Evolutionary conservation across 768 basidiomycete genomes (phyloP).

Genomic region (Fistulinella prunicolor): DNA sequence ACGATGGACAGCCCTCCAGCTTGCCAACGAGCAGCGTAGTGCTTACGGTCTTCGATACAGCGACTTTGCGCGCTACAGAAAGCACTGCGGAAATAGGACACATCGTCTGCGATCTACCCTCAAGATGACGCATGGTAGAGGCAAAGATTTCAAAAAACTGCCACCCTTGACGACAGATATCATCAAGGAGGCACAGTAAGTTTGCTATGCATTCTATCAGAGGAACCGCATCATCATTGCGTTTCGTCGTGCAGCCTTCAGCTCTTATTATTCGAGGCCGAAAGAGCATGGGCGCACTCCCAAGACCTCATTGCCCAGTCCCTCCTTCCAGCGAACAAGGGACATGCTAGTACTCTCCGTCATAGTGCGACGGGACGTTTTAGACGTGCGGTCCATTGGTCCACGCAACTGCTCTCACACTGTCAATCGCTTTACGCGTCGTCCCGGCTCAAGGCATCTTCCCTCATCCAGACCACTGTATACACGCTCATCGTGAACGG

Average conservation of each 20-base stretch:
- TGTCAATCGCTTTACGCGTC: slow-evolving; percentile 60
- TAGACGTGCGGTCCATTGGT: slow-evolving; percentile 76
- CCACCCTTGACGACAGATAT: slow-evolving; percentile 63
- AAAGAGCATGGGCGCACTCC: slow-evolving; percentile 89
- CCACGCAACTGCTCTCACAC: slow-evolving; percentile 71
- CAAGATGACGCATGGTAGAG: slow-evolving; percentile 85
- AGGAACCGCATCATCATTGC: slow-evolving; percentile 9
- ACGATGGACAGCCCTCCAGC: slow-evolving; percentile 62
- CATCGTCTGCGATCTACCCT: slow-evolving; percentile 83
- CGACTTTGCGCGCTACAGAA: slow-evolving; percentile 87
- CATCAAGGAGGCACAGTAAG: slow-evolving; percentile 84
- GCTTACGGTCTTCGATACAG: slow-evolving; percentile 90
- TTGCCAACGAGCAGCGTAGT: slow-evolving; percentile 85
- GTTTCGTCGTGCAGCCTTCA: slow-evolving; percentile 53
- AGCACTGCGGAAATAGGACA: slow-evolving; percentile 89
- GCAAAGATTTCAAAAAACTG: slow-evolving; percentile 85
- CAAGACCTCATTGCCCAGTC: slow-evolving; percentile 67
- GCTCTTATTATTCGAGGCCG: slow-evolving; percentile 83
- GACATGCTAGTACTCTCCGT: slow-evolving; percentile 54
- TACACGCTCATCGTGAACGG: slow-evolving; percentile 83
- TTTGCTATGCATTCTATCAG: slow-evolving; percentile 7
- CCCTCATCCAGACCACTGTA: slow-evolving; percentile 65
- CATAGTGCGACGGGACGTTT: slow-evolving; percentile 78
- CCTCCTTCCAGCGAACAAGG: slow-evolving; percentile 48
- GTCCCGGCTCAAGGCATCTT: slow-evolving; percentile 51